A percentile compares a stretch with the other conserved stretches of the same genome.
Conservation (phyloP, 768 basidiomycete genomes). For the Candolleomyces eurysporus region DNA sequence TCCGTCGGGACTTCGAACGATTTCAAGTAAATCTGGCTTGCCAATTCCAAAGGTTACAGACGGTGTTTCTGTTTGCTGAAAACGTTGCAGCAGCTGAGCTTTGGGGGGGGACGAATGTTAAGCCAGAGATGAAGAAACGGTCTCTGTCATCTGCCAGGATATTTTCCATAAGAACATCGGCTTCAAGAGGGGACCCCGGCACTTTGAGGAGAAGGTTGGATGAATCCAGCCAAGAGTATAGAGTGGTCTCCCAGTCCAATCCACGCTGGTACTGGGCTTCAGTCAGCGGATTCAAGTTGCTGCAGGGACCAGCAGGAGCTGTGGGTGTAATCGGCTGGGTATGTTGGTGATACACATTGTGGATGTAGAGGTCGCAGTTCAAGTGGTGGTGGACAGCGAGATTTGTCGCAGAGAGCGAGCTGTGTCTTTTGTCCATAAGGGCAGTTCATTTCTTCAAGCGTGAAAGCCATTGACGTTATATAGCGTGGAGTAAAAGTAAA, state of each 20-base stretch:
- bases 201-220: conserved; percentile 40
- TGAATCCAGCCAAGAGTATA: conserved; percentile 42
- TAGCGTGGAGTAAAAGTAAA: conserved; percentile 1
- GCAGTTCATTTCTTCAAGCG: background rate
- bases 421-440: conserved; percentile 25
- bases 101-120: conserved; percentile 45
- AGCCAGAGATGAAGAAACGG: conserved; percentile 45
- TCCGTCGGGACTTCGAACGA: conserved; percentile 29
- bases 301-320: conserved; percentile 19
- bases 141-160: conserved; percentile 40
- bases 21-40: conserved; percentile 50
- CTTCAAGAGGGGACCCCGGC: conserved; percentile 32
- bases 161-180: conserved; percentile 34
- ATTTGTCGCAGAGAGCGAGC: conserved; percentile 44
- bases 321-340: conserved; percentile 5
- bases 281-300: conserved; percentile 20
- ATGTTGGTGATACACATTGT: conserved; percentile 37
- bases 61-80: conserved; percentile 23
- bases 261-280: conserved; percentile 44
- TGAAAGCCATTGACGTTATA: background rate
- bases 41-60: conserved; percentile 43
- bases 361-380: conserved; percentile 45
- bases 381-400: conserved; percentile 45
- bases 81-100: conserved; percentile 29
- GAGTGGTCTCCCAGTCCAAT: conserved; percentile 40